A percentile compares a stretch with the other conserved stretches of the same genome.
These are phyloP conservation scores for Aureobasidium sp. DNA, from an alignment of 2,329 filamentous ascomycete genomes.

Conservation along the genomic window DNA sequence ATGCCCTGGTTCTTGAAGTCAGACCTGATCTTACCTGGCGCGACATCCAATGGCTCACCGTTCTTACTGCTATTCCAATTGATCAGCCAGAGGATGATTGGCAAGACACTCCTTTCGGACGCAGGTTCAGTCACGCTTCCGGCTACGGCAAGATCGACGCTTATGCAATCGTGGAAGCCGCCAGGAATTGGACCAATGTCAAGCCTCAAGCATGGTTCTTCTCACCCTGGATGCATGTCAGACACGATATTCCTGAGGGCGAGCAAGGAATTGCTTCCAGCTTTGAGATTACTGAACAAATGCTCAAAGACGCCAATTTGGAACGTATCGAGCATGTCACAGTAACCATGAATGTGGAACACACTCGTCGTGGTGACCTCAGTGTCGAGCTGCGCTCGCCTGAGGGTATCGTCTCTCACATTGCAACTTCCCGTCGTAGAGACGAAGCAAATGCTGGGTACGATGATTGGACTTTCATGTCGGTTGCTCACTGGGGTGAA, in stretches of 20 bases:
- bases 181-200: conserved; percentile 77
- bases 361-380: conserved; percentile 79
- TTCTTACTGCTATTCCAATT: conserved; percentile 76
- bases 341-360: conserved; percentile 92
- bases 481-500: conserved; percentile 94
- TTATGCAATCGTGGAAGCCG: conserved; percentile 74
- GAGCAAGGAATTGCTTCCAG: conserved; percentile 67
- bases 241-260: conserved; percentile 78
- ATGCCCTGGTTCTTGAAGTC: conserved; percentile 76
- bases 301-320: conserved; percentile 75
- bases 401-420: conserved; percentile 70
- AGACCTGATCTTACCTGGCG: conserved; percentile 87
- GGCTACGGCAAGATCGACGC: conserved; percentile 95
- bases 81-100: conserved; percentile 69
- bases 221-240: conserved; percentile 89
- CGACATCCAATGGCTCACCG: conserved; percentile 85
- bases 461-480: conserved; percentile 98
- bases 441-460: conserved; percentile 68
- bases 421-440: conserved; percentile 65
- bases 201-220: conserved; percentile 95
- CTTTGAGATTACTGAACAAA: conserved; percentile 76
- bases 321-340: conserved; percentile 89
- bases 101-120: conserved; percentile 73
- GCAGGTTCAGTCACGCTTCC: conserved; percentile 87
- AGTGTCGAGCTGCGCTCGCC: conserved; percentile 90